Evolutionary conservation across 139 green algal genomes (phyloP), one percentile per base, ranked within the genome.

Genomic region (Picochlorum costavermella): DNA sequence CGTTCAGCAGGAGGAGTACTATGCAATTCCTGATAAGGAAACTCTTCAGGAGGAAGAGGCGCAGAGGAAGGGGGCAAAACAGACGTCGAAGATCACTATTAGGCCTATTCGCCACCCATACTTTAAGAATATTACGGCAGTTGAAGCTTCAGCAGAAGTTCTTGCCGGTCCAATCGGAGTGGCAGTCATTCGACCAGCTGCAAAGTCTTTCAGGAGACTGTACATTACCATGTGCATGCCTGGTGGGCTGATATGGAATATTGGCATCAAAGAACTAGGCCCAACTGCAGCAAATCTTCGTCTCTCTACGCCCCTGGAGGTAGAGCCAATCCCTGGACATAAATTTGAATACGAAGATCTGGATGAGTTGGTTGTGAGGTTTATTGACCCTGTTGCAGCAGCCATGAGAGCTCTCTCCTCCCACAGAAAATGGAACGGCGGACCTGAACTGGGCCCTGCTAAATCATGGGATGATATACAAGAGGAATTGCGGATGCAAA

Each of bases 291-390:
- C 49, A 31, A 58, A 76, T 50, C 67, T 84, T 4, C 43, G 56
- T 26, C 75, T 92, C 26, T 75, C 72, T 9, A 68, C 60, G 14
- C 85, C 83, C 4, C 77, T 92, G 2, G 70, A 23, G 6, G 75
- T 92, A 28, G 36, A 70, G 36, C 31, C 75, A 36, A 29, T 74
- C 17, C 50, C 36, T 12, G 23, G 28, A 36, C 56, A 67, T 23
- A 60, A 72, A 6, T 69, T 83, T 73, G 64, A 46, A 26, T 94
- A 77, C 65, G 87, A 94, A 14, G 86, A 94, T 50, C 65, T 94
- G 40, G 86, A 94, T 61, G 86, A 93, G 58, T 62, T 95, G 11
- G 50, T 79, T 9, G 74, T 75, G 6, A 72, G 73, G 29, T 90
- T 79, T 66, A 76, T 86, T 44, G 75, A 86, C 64, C 82, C 82